Conservation (phyloP, 2,329 filamentous ascomycete genomes). For the Hirsutella rhossiliensis region DNA sequence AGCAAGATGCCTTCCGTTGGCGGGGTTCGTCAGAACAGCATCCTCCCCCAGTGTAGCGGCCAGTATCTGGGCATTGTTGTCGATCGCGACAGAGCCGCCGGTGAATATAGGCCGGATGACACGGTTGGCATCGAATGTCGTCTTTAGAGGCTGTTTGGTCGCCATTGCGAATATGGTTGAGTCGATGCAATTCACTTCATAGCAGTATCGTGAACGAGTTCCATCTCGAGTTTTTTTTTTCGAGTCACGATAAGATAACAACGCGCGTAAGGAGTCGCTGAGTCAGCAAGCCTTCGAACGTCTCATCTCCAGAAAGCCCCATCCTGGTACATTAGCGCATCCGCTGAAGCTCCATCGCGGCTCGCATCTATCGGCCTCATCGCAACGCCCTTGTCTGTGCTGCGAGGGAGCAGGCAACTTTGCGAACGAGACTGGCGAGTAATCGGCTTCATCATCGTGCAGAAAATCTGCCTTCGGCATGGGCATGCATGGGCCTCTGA, state of each 20-base stretch:
- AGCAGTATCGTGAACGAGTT: neutral
- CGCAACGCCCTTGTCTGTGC: neutral
- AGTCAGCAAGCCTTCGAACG: conserved; percentile 1
- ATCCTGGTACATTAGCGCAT: too few relatives aligned
- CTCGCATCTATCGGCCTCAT: too few relatives aligned
- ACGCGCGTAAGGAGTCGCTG: neutral
- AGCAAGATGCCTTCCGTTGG: conserved; percentile 70
- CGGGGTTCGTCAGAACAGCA: conserved; percentile 74
- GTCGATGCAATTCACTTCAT: neutral
- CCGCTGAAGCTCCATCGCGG: too few relatives aligned
- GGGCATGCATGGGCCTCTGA: conserved; percentile 43
- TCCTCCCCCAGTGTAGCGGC: conserved; percentile 89
- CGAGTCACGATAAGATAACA: neutral
- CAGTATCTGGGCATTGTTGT: conserved; percentile 68
- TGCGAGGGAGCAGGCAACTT: neutral
- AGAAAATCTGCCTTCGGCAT: conserved; percentile 19
- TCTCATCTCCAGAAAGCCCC: too few relatives aligned
- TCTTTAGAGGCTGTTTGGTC: conserved; percentile 56
- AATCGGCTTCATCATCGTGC: neutral
- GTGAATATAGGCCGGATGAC: conserved; percentile 91
- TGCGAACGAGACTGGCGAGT: neutral
- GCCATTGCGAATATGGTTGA: conserved; percentile 29
- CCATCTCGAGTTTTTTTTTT: neutral
- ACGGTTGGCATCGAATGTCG: conserved; percentile 74
- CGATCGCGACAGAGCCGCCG: conserved; percentile 75